Base-by-base conservation (phyloP, 352 stramenopile species). In the Phytophthora cajani region DNA sequence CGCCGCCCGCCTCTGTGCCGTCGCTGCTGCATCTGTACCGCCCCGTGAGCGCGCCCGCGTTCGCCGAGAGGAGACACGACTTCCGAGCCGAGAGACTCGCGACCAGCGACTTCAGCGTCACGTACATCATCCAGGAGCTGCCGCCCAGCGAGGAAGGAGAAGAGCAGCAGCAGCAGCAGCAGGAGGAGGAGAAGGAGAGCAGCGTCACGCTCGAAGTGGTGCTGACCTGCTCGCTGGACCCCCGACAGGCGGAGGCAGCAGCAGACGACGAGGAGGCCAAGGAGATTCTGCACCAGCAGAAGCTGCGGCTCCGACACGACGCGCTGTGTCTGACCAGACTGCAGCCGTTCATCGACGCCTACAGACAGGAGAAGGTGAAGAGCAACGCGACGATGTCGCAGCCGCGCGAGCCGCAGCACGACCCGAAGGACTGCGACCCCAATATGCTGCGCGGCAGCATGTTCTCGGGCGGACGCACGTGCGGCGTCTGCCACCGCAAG, bases 11-110 rank as follows among this genome's bases (percentile, higher is more conserved):
- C 40, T 81, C 82, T 1, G 81, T 92, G 62, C 74, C 84, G 1
- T 92, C 86, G 21, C 66, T 93, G 54, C 67, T 93, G 30, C 84
- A 93, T 55, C 58, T 93, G 53, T 86, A 88, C 40, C 79, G 82
- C 7, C 77, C 79, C 0, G 82, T 91, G 19, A 58, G 67, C 49
- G 75, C 78, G 11, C 75, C 79, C 0, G 57, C 49, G 0, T 80
- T 89, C 40, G 71, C 71, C 1, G 66, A 78, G 40, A 65, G 72
- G 23, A 58, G 80, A 53, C 76, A 57, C 14, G 76, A 86, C 54
- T 90, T 87, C 33, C 65, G 74, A 23, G 51, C 62, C 10, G 69
- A 82, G 5, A 63, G 57, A 19, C 64, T 91, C 14, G 80, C 83
- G 8, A 30, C 17, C 2, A 77, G 79, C 62, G 74, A 91, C 32